Percentiles rank a stretch among this genome's conserved stretches.
Conservation (phyloP, 352 stramenopile species). For the Pythium phragmitis region DNA sequence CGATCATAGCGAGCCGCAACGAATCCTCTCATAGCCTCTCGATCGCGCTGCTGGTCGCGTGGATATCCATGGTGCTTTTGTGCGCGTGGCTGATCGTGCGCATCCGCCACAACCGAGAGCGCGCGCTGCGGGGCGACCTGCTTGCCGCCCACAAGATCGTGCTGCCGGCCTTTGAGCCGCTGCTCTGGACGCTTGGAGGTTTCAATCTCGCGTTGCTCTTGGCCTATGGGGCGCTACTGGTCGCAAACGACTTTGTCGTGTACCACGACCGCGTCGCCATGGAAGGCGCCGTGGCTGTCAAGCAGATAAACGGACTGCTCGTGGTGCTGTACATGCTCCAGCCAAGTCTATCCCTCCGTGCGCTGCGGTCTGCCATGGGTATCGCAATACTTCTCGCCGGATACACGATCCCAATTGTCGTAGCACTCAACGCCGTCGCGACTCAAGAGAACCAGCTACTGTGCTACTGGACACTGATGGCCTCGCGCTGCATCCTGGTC, state of each 20-base stretch:
- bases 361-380: constrained; percentile 22
- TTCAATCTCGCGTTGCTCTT: constrained; percentile 33
- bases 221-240: constrained; percentile 35
- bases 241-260: constrained; percentile 23
- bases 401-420: constrained; percentile 32
- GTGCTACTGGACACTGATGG: constrained; percentile 13
- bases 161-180: constrained; percentile 61
- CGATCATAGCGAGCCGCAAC: too few relatives aligned
- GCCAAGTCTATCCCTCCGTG: constrained; percentile 46
- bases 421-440: constrained; percentile 13
- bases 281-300: constrained; percentile 42
- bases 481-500: not conserved
- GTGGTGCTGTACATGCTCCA: constrained; percentile 54
- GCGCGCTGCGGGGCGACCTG: constrained; percentile 43
- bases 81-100: constrained; percentile 36
- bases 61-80: constrained; percentile 17
- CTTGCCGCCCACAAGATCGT: constrained; percentile 51
- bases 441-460: not conserved
- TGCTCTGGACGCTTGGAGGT: constrained; percentile 36
- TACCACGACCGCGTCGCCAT: constrained; percentile 19
- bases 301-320: constrained; percentile 45
- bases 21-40: too few relatives aligned
- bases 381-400: constrained; percentile 28
- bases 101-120: constrained; percentile 49
- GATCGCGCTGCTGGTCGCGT: constrained; percentile 7